These are phyloP conservation scores for Geosmithia putterillii DNA, from an alignment of 2,329 filamentous ascomycete species.

Conservation along the genomic window DNA sequence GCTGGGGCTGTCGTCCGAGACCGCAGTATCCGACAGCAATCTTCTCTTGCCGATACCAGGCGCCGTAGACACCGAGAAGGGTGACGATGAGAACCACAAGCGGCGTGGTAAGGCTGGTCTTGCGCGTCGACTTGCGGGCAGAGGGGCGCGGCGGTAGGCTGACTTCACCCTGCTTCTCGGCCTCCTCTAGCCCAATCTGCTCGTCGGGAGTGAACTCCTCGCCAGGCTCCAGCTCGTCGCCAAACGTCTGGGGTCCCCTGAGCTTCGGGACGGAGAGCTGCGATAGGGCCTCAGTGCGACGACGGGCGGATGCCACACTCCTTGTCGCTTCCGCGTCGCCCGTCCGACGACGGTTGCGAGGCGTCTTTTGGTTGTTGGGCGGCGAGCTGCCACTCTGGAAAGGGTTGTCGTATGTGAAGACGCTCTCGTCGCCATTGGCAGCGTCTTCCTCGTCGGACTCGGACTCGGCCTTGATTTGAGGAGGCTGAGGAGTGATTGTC, in stretches of 20 bases:
- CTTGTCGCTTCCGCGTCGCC: slow-evolving; percentile 11
- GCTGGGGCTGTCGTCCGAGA: slow-evolving; percentile 51
- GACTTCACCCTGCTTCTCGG: slow-evolving; percentile 40
- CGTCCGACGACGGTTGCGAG: slow-evolving; percentile 36
- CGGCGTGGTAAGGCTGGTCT: slow-evolving; percentile 46
- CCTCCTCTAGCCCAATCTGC: slow-evolving; percentile 66
- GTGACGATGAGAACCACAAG: slow-evolving; percentile 60
- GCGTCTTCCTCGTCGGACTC: slow-evolving; percentile 28
- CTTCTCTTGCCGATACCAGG: slow-evolving; percentile 90
- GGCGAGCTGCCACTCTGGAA: slow-evolving; percentile 82
- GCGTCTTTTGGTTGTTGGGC: slow-evolving; percentile 32
- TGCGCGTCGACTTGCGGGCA: slow-evolving; percentile 18
- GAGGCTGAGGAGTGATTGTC: slow-evolving; percentile 37
- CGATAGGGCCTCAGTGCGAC: slow-evolving; percentile 24
- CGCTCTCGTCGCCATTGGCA: slow-evolving; percentile 37
- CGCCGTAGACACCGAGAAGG: slow-evolving; percentile 58
- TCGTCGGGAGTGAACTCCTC: slow-evolving; percentile 95
- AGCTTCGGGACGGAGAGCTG: slow-evolving; percentile 5
- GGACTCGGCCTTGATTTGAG: slow-evolving; percentile 38
- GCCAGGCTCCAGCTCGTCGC: slow-evolving; percentile 44
- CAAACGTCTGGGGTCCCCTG: background rate
- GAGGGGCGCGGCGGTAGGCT: slow-evolving; percentile 30
- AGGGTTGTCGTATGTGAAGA: slow-evolving; percentile 83
- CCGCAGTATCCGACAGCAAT: slow-evolving; percentile 93
- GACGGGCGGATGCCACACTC: slow-evolving; percentile 29